Evolutionary conservation across 768 basidiomycete genomes (phyloP), one percentile per base, ranked within the genome.

Genomic region (Candolleomyces aberdarensis): DNA sequence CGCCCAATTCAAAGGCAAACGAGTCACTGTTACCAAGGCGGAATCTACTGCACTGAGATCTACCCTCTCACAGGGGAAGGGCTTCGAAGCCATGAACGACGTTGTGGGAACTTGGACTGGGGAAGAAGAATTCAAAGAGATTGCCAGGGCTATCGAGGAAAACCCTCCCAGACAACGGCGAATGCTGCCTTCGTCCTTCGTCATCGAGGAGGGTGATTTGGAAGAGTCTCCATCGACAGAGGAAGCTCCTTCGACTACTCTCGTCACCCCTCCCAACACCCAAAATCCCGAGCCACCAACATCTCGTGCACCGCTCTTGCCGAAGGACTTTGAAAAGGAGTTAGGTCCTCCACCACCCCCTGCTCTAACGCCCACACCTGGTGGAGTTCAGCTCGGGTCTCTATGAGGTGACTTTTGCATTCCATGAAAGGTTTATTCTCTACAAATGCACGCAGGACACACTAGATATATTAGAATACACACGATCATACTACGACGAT

Each of bases 1-100:
- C 29, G 80, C 81, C 14, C 92, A 94, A 70, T 93, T 96, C 81
- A 90, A 89, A 67, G 87, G 86, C 2, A 71, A 80, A 3, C 84
- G 86, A 44, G 72, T 82, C 1, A 76, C 78, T 6, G 73, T 85
- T 48, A 81, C 78, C 40, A 92, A 88, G 67, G 73, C 79, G 1
- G 83, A 89, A 39, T 81, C 85, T 3, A 87, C 83, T 56, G 73
- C 75, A 2, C 72, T 87, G 51, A 81, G 82, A 54, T 79, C 85
- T 17, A 70, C 71, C 0, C 71, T 95, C 32, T 72, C 83, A 20
- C 75, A 79, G 56, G 83, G 89, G 29, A 94, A 94, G 66, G 73
- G 74, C 17, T 94, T 77, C 67, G 81, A 82, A 9, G 81, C 79
- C 20, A 67, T 89, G 65, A 77, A 76, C 0, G 76, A 79, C 13